A percentile compares a stretch with the other conserved stretches of the same genome.
These are phyloP conservation scores for Chaetomium fimeti DNA, from an alignment of 495 filamentous ascomycete species.

Conservation along the genomic window DNA sequence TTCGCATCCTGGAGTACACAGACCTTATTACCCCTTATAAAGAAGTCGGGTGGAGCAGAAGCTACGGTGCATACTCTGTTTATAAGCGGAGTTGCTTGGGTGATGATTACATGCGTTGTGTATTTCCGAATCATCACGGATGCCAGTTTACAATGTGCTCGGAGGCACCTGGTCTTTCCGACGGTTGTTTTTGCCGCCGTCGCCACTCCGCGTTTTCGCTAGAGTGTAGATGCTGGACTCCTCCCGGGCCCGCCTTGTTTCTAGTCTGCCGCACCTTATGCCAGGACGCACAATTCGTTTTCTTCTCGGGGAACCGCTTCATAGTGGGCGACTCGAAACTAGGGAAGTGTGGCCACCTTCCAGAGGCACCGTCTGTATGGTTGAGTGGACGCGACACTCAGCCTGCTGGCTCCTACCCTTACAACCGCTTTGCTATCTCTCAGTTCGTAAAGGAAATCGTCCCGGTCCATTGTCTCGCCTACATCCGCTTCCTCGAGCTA, in stretches of 20 bases:
- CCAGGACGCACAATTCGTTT: conserved; percentile 9
- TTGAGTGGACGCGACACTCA: neutral
- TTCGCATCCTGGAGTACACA: conserved; percentile 17
- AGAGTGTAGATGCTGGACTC: conserved; percentile 11
- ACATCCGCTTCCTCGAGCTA: neutral
- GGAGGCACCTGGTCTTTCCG: too few species aligned
- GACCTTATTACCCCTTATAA: conserved; percentile 18
- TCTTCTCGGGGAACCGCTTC: conserved; percentile 13
- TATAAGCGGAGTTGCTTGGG: neutral
- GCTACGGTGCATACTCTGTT: neutral
- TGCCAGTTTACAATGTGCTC: conserved; percentile 1
- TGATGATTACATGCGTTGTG: neutral
- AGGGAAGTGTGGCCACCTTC: neutral
- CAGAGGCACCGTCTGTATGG: neutral
- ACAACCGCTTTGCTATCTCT: neutral
- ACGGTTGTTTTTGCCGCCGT: conserved; percentile 13
- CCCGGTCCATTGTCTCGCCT: neutral
- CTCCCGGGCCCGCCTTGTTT: conserved; percentile 5
- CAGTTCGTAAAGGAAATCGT: conserved; percentile 8
- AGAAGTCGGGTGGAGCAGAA: conserved; percentile 14
- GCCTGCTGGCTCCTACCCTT: neutral
- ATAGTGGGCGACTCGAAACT: neutral
- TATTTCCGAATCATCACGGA: neutral
- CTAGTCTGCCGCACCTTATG: conserved; percentile 9
- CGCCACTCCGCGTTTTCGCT: conserved; percentile 10